Evolutionary conservation across 768 basidiomycete genomes (phyloP).

Genomic region (Suillus weaverae): DNA sequence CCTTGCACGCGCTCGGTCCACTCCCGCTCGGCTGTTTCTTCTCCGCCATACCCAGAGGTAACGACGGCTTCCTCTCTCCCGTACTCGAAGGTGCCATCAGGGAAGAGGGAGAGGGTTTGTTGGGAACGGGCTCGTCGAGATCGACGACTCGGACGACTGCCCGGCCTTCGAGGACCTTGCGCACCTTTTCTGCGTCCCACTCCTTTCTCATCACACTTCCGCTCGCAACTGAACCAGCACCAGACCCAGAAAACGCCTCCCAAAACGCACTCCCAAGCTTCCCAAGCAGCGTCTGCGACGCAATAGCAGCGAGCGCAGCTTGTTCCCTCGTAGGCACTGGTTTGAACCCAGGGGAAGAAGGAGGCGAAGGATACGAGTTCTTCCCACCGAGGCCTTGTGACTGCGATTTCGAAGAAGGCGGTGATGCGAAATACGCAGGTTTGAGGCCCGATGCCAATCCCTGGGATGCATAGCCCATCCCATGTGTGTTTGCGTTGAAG

Average conservation of each 20-base stretch:
- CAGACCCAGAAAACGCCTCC: conserved; percentile 77
- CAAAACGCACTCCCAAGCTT: conserved; percentile 80
- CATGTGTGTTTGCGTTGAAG: conserved; percentile 18
- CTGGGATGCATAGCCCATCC: conserved; percentile 9
- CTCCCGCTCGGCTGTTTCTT: conserved; percentile 12
- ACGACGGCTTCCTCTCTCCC: not conserved
- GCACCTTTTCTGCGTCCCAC: conserved; percentile 78
- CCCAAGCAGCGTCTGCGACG: conserved; percentile 71
- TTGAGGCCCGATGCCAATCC: conserved; percentile 42
- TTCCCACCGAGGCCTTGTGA: conserved; percentile 23
- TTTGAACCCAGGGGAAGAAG: conserved; percentile 38
- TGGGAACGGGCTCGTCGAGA: conserved; percentile 44
- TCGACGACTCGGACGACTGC: conserved; percentile 81
- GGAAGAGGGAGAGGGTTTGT: not conserved
- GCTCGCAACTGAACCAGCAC: not conserved
- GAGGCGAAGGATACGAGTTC: conserved; percentile 43
- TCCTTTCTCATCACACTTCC: conserved; percentile 23
- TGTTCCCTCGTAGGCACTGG: conserved; percentile 34
- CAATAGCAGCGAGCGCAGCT: conserved; percentile 57
- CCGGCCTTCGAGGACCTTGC: conserved; percentile 78
- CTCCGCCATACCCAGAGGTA: not conserved
- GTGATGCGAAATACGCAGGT: conserved; percentile 32
- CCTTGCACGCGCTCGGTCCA: conserved; percentile 23
- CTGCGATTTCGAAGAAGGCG: conserved; percentile 33
- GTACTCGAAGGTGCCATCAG: not conserved